Percentiles rank a stretch among this genome's conserved stretches.
These are phyloP conservation scores for Aspergillus tanneri DNA, from an alignment of 2,329 filamentous ascomycete species.

Conservation along the genomic window DNA sequence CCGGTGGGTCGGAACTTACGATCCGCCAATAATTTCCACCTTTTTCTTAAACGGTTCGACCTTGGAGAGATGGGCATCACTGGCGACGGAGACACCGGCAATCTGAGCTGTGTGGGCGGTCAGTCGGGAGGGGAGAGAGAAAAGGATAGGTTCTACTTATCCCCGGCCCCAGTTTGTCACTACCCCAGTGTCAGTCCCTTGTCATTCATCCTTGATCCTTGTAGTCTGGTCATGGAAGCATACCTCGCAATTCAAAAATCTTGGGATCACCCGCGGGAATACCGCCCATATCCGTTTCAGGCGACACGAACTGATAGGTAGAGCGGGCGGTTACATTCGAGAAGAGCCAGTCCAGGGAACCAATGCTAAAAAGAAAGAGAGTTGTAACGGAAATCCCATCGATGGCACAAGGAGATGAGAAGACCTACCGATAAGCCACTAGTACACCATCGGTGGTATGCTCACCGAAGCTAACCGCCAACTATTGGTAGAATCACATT, in stretches of 20 bases:
- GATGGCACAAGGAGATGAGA: no score
- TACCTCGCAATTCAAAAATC: constrained; percentile 55
- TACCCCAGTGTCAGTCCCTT: no score
- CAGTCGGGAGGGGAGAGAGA: constrained; percentile 9
- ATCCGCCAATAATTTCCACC: constrained; percentile 49
- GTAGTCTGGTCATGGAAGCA: no score
- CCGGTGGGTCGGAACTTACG: constrained; percentile 22
- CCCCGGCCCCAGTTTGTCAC: constrained; percentile 63
- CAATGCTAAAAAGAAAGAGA: no score
- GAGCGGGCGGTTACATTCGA: constrained; percentile 59
- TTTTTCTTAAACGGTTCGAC: constrained; percentile 36
- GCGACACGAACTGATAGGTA: constrained; percentile 58
- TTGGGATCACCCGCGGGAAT: constrained; percentile 42
- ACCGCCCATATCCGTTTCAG: constrained; percentile 46
- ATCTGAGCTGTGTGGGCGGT: constrained; percentile 51
- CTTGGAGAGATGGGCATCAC: constrained; percentile 48
- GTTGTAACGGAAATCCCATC: no score
- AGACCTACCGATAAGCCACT: constrained; percentile 49
- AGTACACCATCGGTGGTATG: constrained; percentile 52
- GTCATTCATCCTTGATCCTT: no score
- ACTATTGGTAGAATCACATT: constrained; percentile 22
- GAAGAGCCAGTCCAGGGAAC: constrained; percentile 60
- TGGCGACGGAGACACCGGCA: constrained; percentile 50
- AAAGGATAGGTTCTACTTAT: constrained; percentile 25
- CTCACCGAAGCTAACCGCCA: constrained; percentile 57